phyloP scores from a whole-genome alignment of 2,329 filamentous ascomycete genomes.

The Pseudogymnoascus sp. region DNA sequence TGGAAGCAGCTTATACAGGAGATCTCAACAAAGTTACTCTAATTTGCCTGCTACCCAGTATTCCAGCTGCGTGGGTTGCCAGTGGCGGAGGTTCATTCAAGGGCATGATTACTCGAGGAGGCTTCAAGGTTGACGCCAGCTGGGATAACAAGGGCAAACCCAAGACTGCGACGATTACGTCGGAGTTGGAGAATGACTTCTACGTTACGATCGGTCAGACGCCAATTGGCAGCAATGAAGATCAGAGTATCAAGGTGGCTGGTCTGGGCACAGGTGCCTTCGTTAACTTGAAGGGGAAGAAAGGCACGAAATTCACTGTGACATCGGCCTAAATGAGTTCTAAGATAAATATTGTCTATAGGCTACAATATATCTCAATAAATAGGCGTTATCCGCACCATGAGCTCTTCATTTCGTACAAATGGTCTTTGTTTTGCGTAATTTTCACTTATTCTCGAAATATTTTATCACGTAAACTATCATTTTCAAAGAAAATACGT shows the following conservation, averaged over 20 bases:
- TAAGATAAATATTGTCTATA: background rate
- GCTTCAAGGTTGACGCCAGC: conserved; percentile 19
- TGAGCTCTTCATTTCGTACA: no score
- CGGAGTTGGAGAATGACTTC: background rate
- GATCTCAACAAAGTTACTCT: background rate
- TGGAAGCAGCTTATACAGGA: background rate
- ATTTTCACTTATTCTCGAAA: no score
- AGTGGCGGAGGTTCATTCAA: conserved; percentile 18
- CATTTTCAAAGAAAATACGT: no score
- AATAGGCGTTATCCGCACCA: no score
- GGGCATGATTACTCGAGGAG: conserved; percentile 20
- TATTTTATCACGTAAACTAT: no score
- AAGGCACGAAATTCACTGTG: conserved; percentile 8
- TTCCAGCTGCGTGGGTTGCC: conserved; percentile 21
- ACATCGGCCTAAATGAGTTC: background rate
- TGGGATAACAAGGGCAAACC: conserved; percentile 14
- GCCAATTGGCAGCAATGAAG: background rate
- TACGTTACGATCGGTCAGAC: background rate
- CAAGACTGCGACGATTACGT: background rate
- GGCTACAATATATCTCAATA: no score
- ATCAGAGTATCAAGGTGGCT: background rate
- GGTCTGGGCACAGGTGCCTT: background rate
- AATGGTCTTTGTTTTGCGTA: no score
- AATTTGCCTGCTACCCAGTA: conserved; percentile 22
- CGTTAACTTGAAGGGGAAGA: background rate